phyloP scores from a whole-genome alignment of 2,329 filamentous ascomycete genomes.

The Pseudonectria foliicola region DNA sequence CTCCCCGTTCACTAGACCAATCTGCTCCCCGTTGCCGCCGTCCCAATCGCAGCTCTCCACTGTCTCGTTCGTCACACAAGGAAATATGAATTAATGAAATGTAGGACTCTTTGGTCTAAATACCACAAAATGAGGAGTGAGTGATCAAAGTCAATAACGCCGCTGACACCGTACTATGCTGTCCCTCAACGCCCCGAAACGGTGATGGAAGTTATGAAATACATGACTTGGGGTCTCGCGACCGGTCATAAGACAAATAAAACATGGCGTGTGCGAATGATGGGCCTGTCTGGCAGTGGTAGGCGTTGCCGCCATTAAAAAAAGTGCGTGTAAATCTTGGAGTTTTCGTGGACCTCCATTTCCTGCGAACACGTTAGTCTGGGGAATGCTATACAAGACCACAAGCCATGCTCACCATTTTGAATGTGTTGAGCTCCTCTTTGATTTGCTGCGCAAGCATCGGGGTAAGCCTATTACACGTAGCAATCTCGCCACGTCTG shows the following conservation, averaged over 20 bases:
- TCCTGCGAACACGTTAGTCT: conserved; percentile 57
- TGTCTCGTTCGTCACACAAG: background rate
- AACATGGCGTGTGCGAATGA: conserved; percentile 18
- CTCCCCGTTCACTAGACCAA: conserved; percentile 8
- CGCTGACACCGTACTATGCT: conserved; percentile 53
- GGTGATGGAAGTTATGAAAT: conserved; percentile 41
- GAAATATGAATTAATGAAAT: conserved; percentile 29
- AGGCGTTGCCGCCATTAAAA: conserved; percentile 60
- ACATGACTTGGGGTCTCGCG: conserved; percentile 34
- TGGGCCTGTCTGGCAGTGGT: conserved; percentile 14
- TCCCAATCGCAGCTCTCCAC: background rate
- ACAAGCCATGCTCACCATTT: conserved; percentile 54
- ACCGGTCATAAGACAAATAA: conserved; percentile 20
- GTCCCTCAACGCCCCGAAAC: conserved; percentile 44
- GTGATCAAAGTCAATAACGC: conserved; percentile 39
- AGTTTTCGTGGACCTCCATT: conserved; percentile 99
- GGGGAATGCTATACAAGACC: background rate
- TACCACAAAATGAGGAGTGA: conserved; percentile 29
- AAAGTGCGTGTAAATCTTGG: conserved; percentile 99
- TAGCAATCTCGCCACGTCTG: conserved; percentile 89
- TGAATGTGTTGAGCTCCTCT: conserved; percentile 98
- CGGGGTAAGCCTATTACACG: conserved; percentile 93
- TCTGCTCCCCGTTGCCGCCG: background rate
- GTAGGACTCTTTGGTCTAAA: conserved; percentile 30
- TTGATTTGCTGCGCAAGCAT: conserved; percentile 99